These are phyloP conservation scores for Epichloe hybrida DNA, from an alignment of 2,329 filamentous ascomycete genomes.

Conservation along the genomic window DNA sequence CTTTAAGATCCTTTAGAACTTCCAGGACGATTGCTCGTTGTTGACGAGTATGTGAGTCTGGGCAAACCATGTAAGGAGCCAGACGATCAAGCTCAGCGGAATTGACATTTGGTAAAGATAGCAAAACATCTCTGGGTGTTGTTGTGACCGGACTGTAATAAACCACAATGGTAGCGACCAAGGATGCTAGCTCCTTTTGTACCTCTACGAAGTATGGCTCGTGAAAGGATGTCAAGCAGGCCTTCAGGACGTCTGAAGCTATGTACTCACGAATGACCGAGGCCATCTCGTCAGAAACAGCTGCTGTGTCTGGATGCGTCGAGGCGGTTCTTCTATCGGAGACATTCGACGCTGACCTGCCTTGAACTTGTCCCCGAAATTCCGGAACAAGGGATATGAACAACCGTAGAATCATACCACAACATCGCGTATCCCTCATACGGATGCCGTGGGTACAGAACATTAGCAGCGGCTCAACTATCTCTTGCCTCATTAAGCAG, in stretches of 20 bases:
- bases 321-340: slow-evolving; percentile 15
- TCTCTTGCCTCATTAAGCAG: slow-evolving; percentile 60
- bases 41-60: slow-evolving; percentile 50
- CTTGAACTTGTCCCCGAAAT: slow-evolving; percentile 35
- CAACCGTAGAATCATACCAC: slow-evolving; percentile 72
- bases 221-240: slow-evolving; percentile 79
- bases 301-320: slow-evolving; percentile 24
- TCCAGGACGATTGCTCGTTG: slow-evolving; percentile 75
- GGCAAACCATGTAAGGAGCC: slow-evolving; percentile 44
- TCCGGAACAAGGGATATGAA: slow-evolving; percentile 74
- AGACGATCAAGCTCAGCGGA: slow-evolving; percentile 52
- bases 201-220: slow-evolving; percentile 95
- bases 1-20: slow-evolving; percentile 72
- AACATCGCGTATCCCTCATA: slow-evolving; percentile 81
- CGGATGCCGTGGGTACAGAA: slow-evolving; percentile 86
- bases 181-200: slow-evolving; percentile 76
- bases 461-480: slow-evolving; percentile 78
- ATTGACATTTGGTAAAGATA: slow-evolving; percentile 66
- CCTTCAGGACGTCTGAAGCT: slow-evolving; percentile 74
- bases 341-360: slow-evolving; percentile 7
- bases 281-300: slow-evolving; percentile 40
- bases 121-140: slow-evolving; percentile 63
- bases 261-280: slow-evolving; percentile 77
- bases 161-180: slow-evolving; percentile 76
- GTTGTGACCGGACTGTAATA: slow-evolving; percentile 56